Percentiles rank a stretch among this genome's conserved stretches.
phyloP scores from a whole-genome alignment of 2,329 filamentous ascomycete species.

The Pseudodiploospora longispora region DNA sequence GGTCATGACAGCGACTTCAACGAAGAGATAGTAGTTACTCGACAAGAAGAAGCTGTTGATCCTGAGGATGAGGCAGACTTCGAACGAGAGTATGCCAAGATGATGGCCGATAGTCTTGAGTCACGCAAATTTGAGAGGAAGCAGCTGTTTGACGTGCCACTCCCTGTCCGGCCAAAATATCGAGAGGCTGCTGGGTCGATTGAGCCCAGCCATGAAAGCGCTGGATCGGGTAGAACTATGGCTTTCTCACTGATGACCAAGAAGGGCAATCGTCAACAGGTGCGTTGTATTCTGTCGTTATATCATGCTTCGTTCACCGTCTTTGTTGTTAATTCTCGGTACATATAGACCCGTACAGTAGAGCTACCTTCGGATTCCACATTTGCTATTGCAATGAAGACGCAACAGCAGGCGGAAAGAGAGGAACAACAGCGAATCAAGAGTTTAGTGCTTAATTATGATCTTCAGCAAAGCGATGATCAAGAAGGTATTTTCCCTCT shows the following conservation, averaged over 20 bases:
- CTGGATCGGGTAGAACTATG: slow-evolving; percentile 55
- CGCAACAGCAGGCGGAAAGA: slow-evolving; percentile 85
- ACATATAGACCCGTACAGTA: slow-evolving; percentile 71
- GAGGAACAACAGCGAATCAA: slow-evolving; percentile 99
- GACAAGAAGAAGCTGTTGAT: slow-evolving; percentile 82
- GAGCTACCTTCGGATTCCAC: slow-evolving; percentile 85
- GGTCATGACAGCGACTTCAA: slow-evolving; percentile 57
- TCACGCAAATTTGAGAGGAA: slow-evolving; percentile 95
- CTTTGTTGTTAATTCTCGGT: slow-evolving; percentile 6
- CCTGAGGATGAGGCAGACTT: slow-evolving; percentile 95
- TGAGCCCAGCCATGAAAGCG: slow-evolving; percentile 17
- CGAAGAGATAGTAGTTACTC: slow-evolving; percentile 84
- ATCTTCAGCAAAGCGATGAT: slow-evolving; percentile 77
- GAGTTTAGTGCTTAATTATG: slow-evolving; percentile 92
- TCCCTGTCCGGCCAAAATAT: slow-evolving; percentile 73
- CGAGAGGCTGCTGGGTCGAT: slow-evolving; percentile 44
- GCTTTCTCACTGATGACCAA: slow-evolving; percentile 95
- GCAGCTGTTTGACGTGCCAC: slow-evolving; percentile 86
- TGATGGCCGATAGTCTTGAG: slow-evolving; percentile 96
- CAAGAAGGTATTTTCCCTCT: slow-evolving; percentile 55
- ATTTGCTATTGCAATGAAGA: slow-evolving; percentile 94
- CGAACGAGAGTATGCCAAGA: slow-evolving; percentile 92
- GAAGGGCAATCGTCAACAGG: slow-evolving; percentile 91
- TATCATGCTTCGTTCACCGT: neutral
- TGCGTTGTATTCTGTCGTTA: slow-evolving; percentile 23